A percentile compares a stretch with the other conserved stretches of the same genome.
phyloP scores from a whole-genome alignment of 306 rosid genomes.

The Dryas drummondii region DNA sequence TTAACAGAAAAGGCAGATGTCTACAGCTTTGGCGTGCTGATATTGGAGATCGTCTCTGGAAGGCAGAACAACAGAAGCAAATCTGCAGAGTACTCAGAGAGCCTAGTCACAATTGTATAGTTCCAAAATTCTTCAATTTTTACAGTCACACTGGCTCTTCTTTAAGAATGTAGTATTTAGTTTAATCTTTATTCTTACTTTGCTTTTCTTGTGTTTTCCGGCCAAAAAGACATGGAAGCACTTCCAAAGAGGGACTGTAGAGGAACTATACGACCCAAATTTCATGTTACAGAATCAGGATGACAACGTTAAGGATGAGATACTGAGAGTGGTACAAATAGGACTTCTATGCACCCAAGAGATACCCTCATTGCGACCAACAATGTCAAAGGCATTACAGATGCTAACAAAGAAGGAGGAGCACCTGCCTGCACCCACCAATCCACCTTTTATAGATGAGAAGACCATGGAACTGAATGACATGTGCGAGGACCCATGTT shows the following conservation, averaged over 20 bases:
- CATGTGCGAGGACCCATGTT: constrained; percentile 42
- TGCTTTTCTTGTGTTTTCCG: constrained; percentile 17
- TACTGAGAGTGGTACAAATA: constrained; percentile 67
- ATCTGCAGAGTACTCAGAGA: constrained; percentile 64
- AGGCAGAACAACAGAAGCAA: constrained; percentile 74
- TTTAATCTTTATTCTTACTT: constrained; percentile 12
- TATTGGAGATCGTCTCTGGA: constrained; percentile 72
- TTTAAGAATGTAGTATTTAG: not conserved
- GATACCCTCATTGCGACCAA: constrained; percentile 63
- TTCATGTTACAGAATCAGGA: constrained; percentile 47
- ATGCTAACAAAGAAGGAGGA: constrained; percentile 73
- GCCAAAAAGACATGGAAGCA: constrained; percentile 77
- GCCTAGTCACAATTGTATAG: constrained; percentile 67
- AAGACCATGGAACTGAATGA: constrained; percentile 76
- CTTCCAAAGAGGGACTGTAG: constrained; percentile 59
- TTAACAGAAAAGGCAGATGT: constrained; percentile 88
- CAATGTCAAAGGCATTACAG: constrained; percentile 69
- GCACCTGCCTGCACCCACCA: constrained; percentile 64
- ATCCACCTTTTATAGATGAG: constrained; percentile 89
- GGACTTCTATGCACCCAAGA: constrained; percentile 94
- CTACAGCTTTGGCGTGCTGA: constrained; percentile 78
- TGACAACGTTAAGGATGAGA: constrained; percentile 36
- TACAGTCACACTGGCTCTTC: not conserved
- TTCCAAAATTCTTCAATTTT: constrained; percentile 5
- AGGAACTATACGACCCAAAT: constrained; percentile 67